Evolutionary conservation across 306 rosid species (phyloP), one percentile per base, ranked within the genome.

Genomic region (Fragaria vesca): DNA sequence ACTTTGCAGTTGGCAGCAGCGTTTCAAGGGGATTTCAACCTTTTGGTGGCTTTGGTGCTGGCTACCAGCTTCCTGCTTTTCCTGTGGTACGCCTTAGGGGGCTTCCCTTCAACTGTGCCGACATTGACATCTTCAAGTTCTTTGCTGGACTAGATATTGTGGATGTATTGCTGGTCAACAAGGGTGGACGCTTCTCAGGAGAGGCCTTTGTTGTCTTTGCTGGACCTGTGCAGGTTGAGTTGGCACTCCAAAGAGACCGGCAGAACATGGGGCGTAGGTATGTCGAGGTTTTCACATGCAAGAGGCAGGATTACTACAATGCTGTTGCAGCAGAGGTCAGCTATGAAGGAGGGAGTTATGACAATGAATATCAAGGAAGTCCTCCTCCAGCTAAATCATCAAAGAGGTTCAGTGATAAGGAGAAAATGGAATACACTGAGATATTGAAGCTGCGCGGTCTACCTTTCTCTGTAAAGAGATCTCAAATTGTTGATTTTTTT

Each of bases 61-160:
- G 75, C 70, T 84, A 68, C 72, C 90, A 81, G 65, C 79, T 85
- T 24, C 87, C 85, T 24, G 79, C 93, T 60, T 91, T 96, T 89
- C 99, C 99, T 0, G 98, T 96, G 85, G 97, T 90, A 83, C 98
- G 97, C 68, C 94, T 96, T 70, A 87, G 99, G 90, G 99, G 99
- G 79, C 98, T 96, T 73, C 99, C 99, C 10, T 96, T 96, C 83
- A 89, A 93, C 89, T 96, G 99, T 84, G 82, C 96, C 0, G 98
- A 96, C 71, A 87, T 91, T n/a, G 99, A 96, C 85, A 88, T 96
- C 50, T 89, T 93, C 87, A 93, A 96, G 81, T 96, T 96, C 87
- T 96, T 96, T 84, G 94, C 98, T 46, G 99, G 99, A 48, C 85
- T 96, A 78, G 91, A 95, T 80, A 91, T 93, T 61, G 97, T 93